These are phyloP conservation scores for Pestalotiopsis sp. DNA, from an alignment of 2,329 filamentous ascomycete species.

Conservation along the genomic window DNA sequence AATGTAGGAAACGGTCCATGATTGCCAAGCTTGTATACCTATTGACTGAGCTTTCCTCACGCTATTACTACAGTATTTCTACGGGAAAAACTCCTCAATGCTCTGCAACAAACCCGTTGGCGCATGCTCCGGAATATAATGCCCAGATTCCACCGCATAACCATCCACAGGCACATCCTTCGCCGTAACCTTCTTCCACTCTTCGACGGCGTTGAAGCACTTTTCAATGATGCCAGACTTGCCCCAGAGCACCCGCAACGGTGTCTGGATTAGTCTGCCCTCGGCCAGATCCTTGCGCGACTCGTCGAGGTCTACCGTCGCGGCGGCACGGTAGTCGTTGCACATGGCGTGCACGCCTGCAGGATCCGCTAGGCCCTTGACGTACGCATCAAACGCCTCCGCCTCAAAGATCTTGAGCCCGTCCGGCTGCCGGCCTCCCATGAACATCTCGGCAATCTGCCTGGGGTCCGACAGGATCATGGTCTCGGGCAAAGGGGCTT, in stretches of 20 bases:
- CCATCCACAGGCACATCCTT: conserved; percentile 38
- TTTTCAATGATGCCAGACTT: conserved; percentile 48
- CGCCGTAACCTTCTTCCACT: conserved; percentile 51
- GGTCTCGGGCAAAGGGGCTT: conserved; percentile 50
- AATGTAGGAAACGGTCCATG: no score
- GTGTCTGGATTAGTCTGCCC: conserved; percentile 45
- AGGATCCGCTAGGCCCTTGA: conserved; percentile 39
- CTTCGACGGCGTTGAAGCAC: conserved; percentile 47
- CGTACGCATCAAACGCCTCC: conserved; percentile 41
- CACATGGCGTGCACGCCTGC: conserved; percentile 50
- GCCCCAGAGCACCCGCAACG: conserved; percentile 54
- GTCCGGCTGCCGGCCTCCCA: conserved; percentile 39
- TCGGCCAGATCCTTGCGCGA: conserved; percentile 44
- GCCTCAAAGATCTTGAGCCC: conserved; percentile 36
- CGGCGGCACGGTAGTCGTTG: conserved; percentile 57
- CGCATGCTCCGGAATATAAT: conserved; percentile 53
- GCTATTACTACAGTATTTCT: not conserved
- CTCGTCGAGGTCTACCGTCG: conserved; percentile 53
- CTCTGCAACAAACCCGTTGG: conserved; percentile 45
- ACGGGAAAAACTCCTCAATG: conserved; percentile 42
- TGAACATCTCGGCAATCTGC: conserved; percentile 42
- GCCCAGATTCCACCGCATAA: conserved; percentile 45
- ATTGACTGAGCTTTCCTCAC: not conserved
- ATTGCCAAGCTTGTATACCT: not conserved
- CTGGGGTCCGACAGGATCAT: conserved; percentile 40